Conservation (phyloP, 441 rosid genomes). For the Adansonia madagascariensis region DNA sequence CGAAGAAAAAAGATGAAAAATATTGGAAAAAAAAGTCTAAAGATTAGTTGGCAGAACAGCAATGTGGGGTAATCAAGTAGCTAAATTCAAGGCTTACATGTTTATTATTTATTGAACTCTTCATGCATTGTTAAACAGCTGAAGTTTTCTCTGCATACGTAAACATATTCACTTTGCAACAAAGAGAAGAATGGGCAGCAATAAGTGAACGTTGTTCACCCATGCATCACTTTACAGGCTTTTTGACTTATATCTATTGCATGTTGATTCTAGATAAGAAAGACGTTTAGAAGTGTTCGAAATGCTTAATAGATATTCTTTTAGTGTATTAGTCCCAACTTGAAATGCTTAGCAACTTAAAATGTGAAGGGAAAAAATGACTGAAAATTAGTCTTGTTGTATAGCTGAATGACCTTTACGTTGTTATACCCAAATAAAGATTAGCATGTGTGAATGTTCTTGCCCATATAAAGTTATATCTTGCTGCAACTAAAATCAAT, state of each 20-base stretch:
- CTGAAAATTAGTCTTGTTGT: constrained; percentile 31
- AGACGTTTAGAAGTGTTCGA: neutral
- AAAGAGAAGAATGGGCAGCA: neutral
- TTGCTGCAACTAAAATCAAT: neutral
- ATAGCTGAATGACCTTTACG: neutral
- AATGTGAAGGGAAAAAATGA: neutral
- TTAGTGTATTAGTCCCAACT: neutral
- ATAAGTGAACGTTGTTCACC: neutral
- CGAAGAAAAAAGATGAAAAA: neutral
- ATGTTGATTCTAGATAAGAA: neutral
- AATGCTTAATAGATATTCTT: neutral
- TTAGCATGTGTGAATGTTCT: neutral
- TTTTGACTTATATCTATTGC: neutral
- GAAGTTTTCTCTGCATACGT: neutral
- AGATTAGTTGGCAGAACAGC: constrained; percentile 67
- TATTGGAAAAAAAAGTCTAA: neutral
- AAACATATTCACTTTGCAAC: neutral
- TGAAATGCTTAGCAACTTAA: neutral
- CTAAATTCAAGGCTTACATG: constrained; percentile 35
- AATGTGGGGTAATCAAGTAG: constrained; percentile 87
- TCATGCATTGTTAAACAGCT: constrained; percentile 3
- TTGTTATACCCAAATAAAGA: neutral
- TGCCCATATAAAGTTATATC: neutral
- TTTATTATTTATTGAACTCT: neutral
- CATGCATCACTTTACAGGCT: neutral